Percentiles rank a stretch among this genome's conserved stretches.
phyloP scores from a whole-genome alignment of 495 filamentous ascomycete genomes.

The Physcia stellaris region DNA sequence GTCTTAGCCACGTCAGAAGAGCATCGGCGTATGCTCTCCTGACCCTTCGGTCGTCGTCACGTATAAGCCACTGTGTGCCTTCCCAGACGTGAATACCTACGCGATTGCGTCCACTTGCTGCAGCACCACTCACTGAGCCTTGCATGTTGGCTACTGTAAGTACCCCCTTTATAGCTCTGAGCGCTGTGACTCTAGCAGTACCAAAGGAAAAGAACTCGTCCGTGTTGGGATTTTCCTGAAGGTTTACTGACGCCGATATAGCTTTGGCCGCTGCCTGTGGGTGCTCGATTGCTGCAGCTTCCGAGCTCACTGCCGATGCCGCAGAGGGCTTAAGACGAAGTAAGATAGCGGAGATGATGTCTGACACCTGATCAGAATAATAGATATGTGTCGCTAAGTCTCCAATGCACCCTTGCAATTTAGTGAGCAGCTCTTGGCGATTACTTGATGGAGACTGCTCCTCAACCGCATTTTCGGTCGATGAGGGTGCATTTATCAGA shows the following conservation, averaged over 20 bases:
- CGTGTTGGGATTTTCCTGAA: slow-evolving; percentile 29
- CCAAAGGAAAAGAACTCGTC: slow-evolving; percentile 62
- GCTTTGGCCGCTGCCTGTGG: slow-evolving; percentile 19
- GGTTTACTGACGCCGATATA: slow-evolving; percentile 26
- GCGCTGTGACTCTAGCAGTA: slow-evolving; percentile 58
- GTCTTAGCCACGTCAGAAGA: slow-evolving; percentile 63
- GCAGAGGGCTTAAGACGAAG: slow-evolving; percentile 54
- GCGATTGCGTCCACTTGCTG: slow-evolving; percentile 51
- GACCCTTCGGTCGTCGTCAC: slow-evolving; percentile 61
- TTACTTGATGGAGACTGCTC: slow-evolving; percentile 26
- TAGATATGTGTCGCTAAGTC: slow-evolving; percentile 86
- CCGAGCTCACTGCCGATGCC: slow-evolving; percentile 24
- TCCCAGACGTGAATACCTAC: slow-evolving; percentile 78
- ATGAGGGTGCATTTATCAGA: slow-evolving; percentile 4
- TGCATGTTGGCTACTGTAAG: slow-evolving; percentile 62
- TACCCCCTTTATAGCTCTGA: slow-evolving; percentile 70
- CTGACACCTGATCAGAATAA: slow-evolving; percentile 83
- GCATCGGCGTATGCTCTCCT: slow-evolving; percentile 74
- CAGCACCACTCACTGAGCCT: slow-evolving; percentile 40
- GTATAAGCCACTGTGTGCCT: slow-evolving; percentile 76
- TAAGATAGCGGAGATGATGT: slow-evolving; percentile 75
- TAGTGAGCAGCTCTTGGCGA: slow-evolving; percentile 42
- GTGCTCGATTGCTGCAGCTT: slow-evolving; percentile 30
- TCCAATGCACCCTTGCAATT: slow-evolving; percentile 64
- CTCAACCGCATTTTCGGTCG: slow-evolving; percentile 11